Evolutionary conservation across 1,284 basidiomycete genomes (phyloP), one percentile per base, ranked within the genome.

Genomic region (Tylopilus orsonianus): DNA sequence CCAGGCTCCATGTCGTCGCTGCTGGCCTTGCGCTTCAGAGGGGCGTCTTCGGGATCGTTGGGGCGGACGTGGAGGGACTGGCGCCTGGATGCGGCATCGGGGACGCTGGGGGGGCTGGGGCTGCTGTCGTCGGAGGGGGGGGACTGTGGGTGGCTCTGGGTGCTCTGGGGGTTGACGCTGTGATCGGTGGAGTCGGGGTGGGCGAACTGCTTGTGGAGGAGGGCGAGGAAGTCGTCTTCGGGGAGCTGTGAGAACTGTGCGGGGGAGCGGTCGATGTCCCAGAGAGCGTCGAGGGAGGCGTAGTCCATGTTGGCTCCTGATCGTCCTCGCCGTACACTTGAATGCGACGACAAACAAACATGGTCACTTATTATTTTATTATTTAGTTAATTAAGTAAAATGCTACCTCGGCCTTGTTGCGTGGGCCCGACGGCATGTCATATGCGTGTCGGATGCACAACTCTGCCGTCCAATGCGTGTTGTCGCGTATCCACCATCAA

Each of bases 181-280:
- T 52, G 55, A 54, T 61, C 48, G 56, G 55, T 51, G 48, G 59
- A 41, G 58, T 62, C 56, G 43, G 58, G 22, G 58, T 52, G 54
- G 16, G 74, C 73, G 59, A 86, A 87, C 64, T 89, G 87, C 59
- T 87, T 87, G 62, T 85, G 81, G 3, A 90, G 75, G 44, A 90
- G 75, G 14, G 83, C 80, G 46, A 90, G 79, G 57, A 90, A 88
- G 67, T 89, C 87, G 60, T 84, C 81, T 60, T 89, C 87, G 24
- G 81, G 75, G 42, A 88, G 69, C 42, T 82, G 78, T n/a, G 83
- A 75, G 71, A 83, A 81, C 18, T 67, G 60, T 43, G 78, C 71
- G 8, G 80, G 68, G 14, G 79, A 70, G 56, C 82, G 79, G 2
- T 81, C 72, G 44, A 86, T 71, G 58, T 88, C 85, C 86, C 87